Conservation (phyloP, 2,329 filamentous ascomycete species). For the Chaetomium sp. region DNA sequence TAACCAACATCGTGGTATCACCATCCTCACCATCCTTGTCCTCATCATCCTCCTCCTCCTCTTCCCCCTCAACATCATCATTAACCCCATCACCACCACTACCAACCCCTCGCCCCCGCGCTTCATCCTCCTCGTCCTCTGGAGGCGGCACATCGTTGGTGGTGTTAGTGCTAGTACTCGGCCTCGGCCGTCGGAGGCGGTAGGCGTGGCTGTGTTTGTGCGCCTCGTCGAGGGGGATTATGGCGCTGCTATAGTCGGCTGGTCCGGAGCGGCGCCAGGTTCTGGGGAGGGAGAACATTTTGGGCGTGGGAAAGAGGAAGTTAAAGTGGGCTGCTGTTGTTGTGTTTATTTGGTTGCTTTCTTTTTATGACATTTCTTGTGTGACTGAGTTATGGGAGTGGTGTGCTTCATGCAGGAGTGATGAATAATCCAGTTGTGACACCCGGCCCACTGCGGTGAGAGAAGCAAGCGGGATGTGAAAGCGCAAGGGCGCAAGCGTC, state of each 20-base stretch:
- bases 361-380: no score
- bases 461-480: no score
- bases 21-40: slow-evolving; percentile 30
- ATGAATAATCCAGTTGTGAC: no score
- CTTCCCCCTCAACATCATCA: slow-evolving; percentile 33
- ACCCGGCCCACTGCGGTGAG: no score
- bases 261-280: slow-evolving; percentile 34
- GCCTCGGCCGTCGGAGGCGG: slow-evolving; percentile 34
- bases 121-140: slow-evolving; percentile 25
- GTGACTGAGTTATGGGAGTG: no score
- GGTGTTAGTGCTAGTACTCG: slow-evolving; percentile 11
- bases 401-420: no score
- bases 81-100: slow-evolving; percentile 33
- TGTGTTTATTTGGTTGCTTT: no score
- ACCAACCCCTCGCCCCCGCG: slow-evolving; percentile 24
- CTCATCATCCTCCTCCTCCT: slow-evolving; percentile 33
- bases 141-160: no score
- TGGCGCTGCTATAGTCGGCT: slow-evolving; percentile 45
- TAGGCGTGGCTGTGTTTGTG: slow-evolving; percentile 51
- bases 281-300: slow-evolving; percentile 15
- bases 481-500: no score
- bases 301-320: no score
- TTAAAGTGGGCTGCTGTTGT: no score
- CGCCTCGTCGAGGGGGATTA: slow-evolving; percentile 49
- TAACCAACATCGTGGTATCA: slow-evolving; percentile 46